phyloP scores from a whole-genome alignment of 257 asterid species.

The Scutellaria minor region DNA sequence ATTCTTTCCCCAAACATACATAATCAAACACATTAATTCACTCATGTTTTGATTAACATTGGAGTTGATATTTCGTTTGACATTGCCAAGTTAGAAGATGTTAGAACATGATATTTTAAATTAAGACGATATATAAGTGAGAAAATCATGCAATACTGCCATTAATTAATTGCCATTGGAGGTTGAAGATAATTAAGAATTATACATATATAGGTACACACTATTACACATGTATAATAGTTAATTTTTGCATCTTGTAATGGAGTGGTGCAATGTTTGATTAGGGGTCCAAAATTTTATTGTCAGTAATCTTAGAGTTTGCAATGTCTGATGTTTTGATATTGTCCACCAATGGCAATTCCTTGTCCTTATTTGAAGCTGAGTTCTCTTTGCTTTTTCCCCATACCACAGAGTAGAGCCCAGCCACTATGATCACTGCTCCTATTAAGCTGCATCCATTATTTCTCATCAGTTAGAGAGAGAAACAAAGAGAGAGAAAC shows the following conservation, averaged over 20 bases:
- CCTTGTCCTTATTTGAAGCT: slow-evolving; percentile 36
- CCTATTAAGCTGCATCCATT: slow-evolving; percentile 61
- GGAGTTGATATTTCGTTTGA: background rate
- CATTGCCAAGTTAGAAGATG: background rate
- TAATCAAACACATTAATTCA: too few species aligned
- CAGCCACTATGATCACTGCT: slow-evolving; percentile 69
- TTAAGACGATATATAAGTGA: background rate
- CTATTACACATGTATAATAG: too few species aligned
- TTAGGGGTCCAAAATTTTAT: slow-evolving; percentile 23
- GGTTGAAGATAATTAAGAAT: background rate
- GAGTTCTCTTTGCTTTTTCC: slow-evolving; percentile 73
- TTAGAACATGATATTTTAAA: background rate
- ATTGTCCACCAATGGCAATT: slow-evolving; percentile 49
- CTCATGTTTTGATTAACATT: too few species aligned
- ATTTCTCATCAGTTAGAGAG: background rate
- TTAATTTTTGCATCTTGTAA: background rate
- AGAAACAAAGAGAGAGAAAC: background rate
- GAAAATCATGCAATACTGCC: background rate
- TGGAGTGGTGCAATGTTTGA: too few species aligned
- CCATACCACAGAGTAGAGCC: slow-evolving; percentile 83
- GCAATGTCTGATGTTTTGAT: slow-evolving; percentile 8
- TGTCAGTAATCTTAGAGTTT: slow-evolving; percentile 8
- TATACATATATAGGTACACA: too few species aligned
- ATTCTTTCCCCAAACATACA: too few species aligned
- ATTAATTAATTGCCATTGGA: background rate